Percentiles rank a stretch among this genome's conserved stretches.
Evolutionary conservation across 345 rosid genomes (phyloP).

Genomic region (Odontarrhena argentea): DNA sequence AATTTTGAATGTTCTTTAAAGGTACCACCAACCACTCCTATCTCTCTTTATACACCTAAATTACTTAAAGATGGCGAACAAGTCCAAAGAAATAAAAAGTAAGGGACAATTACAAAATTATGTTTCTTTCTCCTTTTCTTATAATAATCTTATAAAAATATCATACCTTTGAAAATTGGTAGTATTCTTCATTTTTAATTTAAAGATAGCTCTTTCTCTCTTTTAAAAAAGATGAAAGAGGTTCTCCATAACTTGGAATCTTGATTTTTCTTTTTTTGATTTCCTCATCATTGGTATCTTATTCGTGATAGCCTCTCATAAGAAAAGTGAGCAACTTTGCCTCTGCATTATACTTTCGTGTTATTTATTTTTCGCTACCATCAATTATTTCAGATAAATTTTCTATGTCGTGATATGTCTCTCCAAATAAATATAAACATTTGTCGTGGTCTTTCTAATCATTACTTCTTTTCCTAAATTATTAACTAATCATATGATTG

Average conservation of each 20-base stretch:
- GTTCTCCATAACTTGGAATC: conserved; percentile 33
- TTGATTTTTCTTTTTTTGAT: conserved; percentile 7
- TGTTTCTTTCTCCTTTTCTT: conserved; percentile 12
- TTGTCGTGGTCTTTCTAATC: conserved; percentile 32
- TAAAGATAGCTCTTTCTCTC: conserved; percentile 9
- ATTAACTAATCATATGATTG: conserved; percentile 30
- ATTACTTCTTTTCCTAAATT: conserved; percentile 3
- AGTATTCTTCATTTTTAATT: background rate
- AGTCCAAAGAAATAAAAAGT: conserved; percentile 17
- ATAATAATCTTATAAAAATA: conserved; percentile 7
- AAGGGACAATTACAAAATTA: background rate
- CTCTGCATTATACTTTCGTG: conserved; percentile 24
- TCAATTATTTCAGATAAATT: conserved; percentile 29
- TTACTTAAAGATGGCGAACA: conserved; percentile 20
- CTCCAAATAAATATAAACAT: conserved; percentile 1
- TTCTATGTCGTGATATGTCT: conserved; percentile 15
- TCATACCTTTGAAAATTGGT: conserved; percentile 2
- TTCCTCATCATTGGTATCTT: conserved; percentile 32
- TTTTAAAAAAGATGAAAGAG: conserved; percentile 22
- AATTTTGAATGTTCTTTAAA: conserved; percentile 13
- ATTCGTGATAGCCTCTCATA: conserved; percentile 35
- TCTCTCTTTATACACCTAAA: conserved; percentile 17
- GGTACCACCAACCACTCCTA: background rate
- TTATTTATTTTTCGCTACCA: conserved; percentile 7
- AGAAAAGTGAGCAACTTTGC: conserved; percentile 6